These are phyloP conservation scores for Arthroderma uncinatum DNA, from an alignment of 2,329 filamentous ascomycete genomes.

Conservation along the genomic window DNA sequence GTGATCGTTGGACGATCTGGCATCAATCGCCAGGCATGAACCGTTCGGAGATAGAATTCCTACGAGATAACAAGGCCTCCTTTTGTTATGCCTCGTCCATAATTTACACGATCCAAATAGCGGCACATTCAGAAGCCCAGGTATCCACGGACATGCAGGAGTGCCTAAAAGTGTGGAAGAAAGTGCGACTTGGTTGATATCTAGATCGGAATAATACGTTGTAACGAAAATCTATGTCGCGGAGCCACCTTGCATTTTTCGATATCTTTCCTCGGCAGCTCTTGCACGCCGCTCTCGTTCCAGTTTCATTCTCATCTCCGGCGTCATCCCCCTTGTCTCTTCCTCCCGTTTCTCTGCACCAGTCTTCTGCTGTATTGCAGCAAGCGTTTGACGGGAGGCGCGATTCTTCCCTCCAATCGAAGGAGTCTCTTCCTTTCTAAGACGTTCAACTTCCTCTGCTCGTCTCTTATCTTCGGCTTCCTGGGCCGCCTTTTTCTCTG, in stretches of 20 bases:
- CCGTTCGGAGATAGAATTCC: conserved; percentile 17
- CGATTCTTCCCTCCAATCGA: background rate
- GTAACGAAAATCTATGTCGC: background rate
- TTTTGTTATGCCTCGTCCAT: conserved; percentile 22
- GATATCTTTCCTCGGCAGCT: conserved; percentile 80
- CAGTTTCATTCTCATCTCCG: conserved; percentile 71
- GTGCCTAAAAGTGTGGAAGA: conserved; percentile 23
- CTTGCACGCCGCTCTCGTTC: conserved; percentile 83
- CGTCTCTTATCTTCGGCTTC: conserved; percentile 60
- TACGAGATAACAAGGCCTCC: conserved; percentile 17
- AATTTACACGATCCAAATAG: conserved; percentile 18
- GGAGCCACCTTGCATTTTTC: conserved; percentile 45
- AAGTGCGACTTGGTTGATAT: conserved; percentile 20
- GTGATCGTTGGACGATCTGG: conserved; percentile 23
- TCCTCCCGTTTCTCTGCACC: conserved; percentile 73
- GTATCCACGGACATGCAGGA: conserved; percentile 22
- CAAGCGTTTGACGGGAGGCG: conserved; percentile 23
- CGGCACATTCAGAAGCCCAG: conserved; percentile 14
- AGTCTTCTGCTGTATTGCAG: conserved; percentile 49
- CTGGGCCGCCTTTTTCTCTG: conserved; percentile 59
- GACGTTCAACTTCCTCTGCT: conserved; percentile 60
- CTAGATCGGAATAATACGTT: background rate
- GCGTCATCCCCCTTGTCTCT: conserved; percentile 71
- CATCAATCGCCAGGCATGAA: conserved; percentile 20
- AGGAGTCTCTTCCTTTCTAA: conserved; percentile 50